Conservation (phyloP, 148 eudicot species). For the Beta vulgaris region DNA sequence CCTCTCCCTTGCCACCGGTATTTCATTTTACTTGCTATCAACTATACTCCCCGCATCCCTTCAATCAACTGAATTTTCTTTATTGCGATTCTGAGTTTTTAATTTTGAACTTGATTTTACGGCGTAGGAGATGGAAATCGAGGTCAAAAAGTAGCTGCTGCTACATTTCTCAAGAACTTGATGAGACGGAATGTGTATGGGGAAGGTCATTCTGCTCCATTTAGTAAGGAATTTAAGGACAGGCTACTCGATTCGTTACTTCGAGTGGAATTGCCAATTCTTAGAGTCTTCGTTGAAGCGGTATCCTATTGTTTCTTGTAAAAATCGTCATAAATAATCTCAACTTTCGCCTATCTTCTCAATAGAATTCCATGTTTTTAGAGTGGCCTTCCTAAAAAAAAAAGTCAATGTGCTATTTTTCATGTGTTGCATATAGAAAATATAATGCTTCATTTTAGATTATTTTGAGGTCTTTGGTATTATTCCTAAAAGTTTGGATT, state of each 20-base stretch:
- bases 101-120: not conserved
- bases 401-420: too few species aligned
- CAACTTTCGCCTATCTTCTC: too few species aligned
- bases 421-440: too few species aligned
- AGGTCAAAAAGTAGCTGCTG: conserved; percentile 66
- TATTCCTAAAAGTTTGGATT: too few species aligned
- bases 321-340: too few species aligned
- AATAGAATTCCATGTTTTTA: too few species aligned
- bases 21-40: not conserved
- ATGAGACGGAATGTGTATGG: conserved; percentile 40
- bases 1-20: conserved; percentile 37
- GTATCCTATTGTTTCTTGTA: too few species aligned
- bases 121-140: conserved; percentile 42
- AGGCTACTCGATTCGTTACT: conserved; percentile 52
- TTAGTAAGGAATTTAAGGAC: conserved; percentile 59
- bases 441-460: too few species aligned
- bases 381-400: too few species aligned
- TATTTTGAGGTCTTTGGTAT: too few species aligned
- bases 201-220: conserved; percentile 25
- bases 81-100: not conserved
- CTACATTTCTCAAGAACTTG: conserved; percentile 74
- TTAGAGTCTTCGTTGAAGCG: conserved; percentile 65
- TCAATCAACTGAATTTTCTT: not conserved
- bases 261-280: conserved; percentile 44
- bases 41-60: not conserved